Evolutionary conservation across 257 asterid species (phyloP), one percentile per base, ranked within the genome.

Genomic region (Linaria vulgaris): DNA sequence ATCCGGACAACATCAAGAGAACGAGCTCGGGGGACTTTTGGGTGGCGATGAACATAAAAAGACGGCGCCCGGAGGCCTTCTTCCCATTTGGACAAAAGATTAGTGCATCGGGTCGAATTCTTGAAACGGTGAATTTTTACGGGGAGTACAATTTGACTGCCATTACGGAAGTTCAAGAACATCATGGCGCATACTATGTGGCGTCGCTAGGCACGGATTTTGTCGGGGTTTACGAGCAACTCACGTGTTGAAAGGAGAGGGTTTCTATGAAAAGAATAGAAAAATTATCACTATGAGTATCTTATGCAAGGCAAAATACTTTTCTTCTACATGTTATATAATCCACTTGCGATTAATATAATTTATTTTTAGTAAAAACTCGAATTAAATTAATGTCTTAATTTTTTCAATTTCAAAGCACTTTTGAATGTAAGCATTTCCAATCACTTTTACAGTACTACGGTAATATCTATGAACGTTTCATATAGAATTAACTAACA

Each of bases 1-100:
- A 59, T 27, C 85, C 85, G 1, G 83, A 72, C 45, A 78, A 79
- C 57, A 83, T 82, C 4, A 62, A 17, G 48, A 20, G 58, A n/a
- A 62, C 68, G 31, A 47, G 22, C 21, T 30, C 58, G 1, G 48
- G 85, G 51, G 82, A 80, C 31, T 82, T 80, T 56, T 80, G 85
- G 85, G 83, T 80, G 30, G 56, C 87, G 1, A 58, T 31, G 13
- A 63, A 64, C 50, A 65, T 72, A 15, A 70, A 61, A 19, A 73
- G 74, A 47, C 15, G 71, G 31, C 57, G 62, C 34, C 80, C 76
- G 2, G 41, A 43, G 27, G 71, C 14, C 0, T 12, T 46, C 25
- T 73, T 70, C 24, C 72, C 85, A 3, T 5, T 59, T 2, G 64
- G 64, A 5, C 64, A 59, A 16, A 39, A 62, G 56, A 62, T 31